phyloP scores from a whole-genome alignment of 2,329 filamentous ascomycete species.

The Fusarium mexicanum region DNA sequence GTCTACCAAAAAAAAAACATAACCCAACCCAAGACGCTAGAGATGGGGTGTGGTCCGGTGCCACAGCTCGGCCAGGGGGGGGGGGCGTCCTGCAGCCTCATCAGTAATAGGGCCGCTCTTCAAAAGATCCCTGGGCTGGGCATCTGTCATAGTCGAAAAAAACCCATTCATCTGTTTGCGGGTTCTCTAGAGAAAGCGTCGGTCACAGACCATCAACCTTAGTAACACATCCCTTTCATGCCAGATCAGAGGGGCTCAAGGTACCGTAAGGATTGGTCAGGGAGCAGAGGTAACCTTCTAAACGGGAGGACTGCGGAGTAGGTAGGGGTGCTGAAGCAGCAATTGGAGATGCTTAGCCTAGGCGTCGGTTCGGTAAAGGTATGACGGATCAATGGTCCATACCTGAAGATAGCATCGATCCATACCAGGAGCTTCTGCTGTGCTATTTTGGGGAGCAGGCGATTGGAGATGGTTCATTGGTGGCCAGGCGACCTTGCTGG shows the following conservation, averaged over 20 bases:
- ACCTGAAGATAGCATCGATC: slow-evolving; percentile 38
- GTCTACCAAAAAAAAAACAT: slow-evolving; percentile 12
- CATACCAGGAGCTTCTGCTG: slow-evolving; percentile 31
- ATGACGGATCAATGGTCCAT: slow-evolving; percentile 33
- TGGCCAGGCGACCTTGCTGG: slow-evolving; percentile 21
- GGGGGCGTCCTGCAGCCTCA: slow-evolving; percentile 30
- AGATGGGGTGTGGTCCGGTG: slow-evolving; percentile 32
- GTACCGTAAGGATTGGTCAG: slow-evolving; percentile 14
- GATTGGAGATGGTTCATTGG: slow-evolving; percentile 27
- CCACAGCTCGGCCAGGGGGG: slow-evolving; percentile 29
- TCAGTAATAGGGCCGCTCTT: slow-evolving; percentile 34
- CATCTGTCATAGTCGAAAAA: slow-evolving; percentile 34
- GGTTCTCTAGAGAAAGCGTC: slow-evolving; percentile 18
- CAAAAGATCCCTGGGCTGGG: slow-evolving; percentile 36
- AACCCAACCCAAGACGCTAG: slow-evolving; percentile 31
- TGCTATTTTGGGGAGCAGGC: slow-evolving; percentile 36
- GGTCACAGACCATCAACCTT: slow-evolving; percentile 25
- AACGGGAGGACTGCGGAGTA: slow-evolving; percentile 26
- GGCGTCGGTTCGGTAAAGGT: slow-evolving; percentile 24
- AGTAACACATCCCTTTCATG: slow-evolving; percentile 7
- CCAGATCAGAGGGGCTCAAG: slow-evolving; percentile 11
- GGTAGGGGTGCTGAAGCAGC: slow-evolving; percentile 22
- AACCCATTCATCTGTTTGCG: slow-evolving; percentile 15
- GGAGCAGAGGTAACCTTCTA: slow-evolving; percentile 1
- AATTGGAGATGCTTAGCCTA: slow-evolving; percentile 23